Evolutionary conservation across 2,329 filamentous ascomycete genomes (phyloP), one percentile per base, ranked within the genome.

Genomic region (Penicillium brasilianum): DNA sequence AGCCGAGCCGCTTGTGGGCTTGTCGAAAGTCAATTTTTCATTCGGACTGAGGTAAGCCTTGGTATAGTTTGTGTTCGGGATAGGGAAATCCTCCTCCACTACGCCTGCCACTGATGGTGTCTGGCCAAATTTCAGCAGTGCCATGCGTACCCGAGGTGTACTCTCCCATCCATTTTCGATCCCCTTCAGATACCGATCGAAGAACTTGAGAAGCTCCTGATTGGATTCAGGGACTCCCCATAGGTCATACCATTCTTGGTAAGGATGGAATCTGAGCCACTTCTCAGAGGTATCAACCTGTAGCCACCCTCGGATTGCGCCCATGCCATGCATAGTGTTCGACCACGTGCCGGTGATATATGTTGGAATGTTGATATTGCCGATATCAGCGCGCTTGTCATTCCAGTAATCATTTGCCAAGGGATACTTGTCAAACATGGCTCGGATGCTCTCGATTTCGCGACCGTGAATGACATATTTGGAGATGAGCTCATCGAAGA

Each of bases 221-320:
- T 68, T 70, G 2, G 72, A 68, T 22, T 77, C 66, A 0, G 67
- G 64, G 9, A 70, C 65, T 53, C 69, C 71, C 59, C 76, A 82
- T 1, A 82, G 63, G 54, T 83, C 81, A 57, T 76, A 77, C 81
- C 80, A 83, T 59, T 83, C 81, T 59, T 82, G 79, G 8, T 69
- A 71, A 10, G 72, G 70, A 53, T 73, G 71, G 67, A 71, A 76
- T 0, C 75, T 73, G 16, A 82, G 70, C 81, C 80, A 82, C 64
- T 82, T 82, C 11, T 81, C 65, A 8, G 73, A 62, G 13, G 73
- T 66, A 0, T 71, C 62, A 14, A 81, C 69, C 59, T 80, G 70
- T 22, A 77, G 56, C 71, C 74, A 80, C 13, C 70, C 78, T 13
- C 78, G 56, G 9, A 79, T 66, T 9, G 73, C 69, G 3, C 76